Percentiles rank a stretch among this genome's conserved stretches.
These are phyloP conservation scores for Trichomonas gallinae DNA, from an alignment of 208 protist species.

Conservation along the genomic window DNA sequence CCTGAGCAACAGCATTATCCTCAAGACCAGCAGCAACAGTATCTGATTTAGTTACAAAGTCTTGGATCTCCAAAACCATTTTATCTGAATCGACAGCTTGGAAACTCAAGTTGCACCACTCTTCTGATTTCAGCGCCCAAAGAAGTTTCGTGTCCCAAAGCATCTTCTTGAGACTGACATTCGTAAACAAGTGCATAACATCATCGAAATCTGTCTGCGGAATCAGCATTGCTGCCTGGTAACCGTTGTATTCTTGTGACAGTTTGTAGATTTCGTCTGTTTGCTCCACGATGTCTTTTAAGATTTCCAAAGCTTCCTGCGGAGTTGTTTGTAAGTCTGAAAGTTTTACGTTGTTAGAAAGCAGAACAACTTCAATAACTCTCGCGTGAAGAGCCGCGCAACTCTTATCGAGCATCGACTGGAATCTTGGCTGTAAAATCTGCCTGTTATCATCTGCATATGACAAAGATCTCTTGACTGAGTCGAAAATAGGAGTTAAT, in stretches of 20 bases:
- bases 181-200: background rate
- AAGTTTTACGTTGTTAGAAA: background rate
- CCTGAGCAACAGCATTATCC: background rate
- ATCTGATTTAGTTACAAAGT: background rate
- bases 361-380: background rate
- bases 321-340: background rate
- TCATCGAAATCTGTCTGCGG: background rate
- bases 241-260: background rate
- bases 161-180: background rate
- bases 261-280: background rate
- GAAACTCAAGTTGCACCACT: background rate
- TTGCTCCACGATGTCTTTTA: background rate
- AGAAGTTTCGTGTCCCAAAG: background rate
- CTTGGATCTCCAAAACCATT: background rate
- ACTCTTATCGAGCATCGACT: background rate
- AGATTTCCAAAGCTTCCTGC: background rate
- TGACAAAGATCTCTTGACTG: background rate
- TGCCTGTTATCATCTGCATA: background rate
- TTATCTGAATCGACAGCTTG: background rate
- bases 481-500: background rate
- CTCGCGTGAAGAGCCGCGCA: background rate
- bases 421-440: background rate
- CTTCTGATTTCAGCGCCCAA: background rate
- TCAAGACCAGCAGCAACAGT: background rate
- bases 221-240: background rate